These are phyloP conservation scores for Pisolithus sp. DNA, from an alignment of 768 basidiomycete genomes.

Conservation along the genomic window DNA sequence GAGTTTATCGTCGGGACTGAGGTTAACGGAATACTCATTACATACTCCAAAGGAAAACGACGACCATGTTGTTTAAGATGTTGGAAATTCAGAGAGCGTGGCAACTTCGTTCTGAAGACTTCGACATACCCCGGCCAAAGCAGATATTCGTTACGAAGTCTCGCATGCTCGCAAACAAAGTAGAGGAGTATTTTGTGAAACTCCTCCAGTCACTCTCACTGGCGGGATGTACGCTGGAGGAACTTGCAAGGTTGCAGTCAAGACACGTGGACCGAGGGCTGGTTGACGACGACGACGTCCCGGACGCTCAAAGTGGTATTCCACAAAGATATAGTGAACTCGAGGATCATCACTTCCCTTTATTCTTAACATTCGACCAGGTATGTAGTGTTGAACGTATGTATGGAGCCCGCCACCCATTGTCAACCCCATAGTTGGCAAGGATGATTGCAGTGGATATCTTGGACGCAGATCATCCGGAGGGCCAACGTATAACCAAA, in stretches of 20 bases:
- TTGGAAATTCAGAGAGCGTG: conserved; percentile 57
- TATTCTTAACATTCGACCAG: conserved; percentile 62
- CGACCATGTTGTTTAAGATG: conserved; percentile 74
- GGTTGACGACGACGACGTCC: conserved; percentile 33
- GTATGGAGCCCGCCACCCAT: neutral
- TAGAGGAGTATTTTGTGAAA: conserved; percentile 56
- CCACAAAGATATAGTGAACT: conserved; percentile 52
- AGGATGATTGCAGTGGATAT: conserved; percentile 23
- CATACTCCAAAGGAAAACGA: conserved; percentile 60
- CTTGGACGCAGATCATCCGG: conserved; percentile 2
- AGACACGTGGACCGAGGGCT: conserved; percentile 20
- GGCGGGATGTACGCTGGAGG: conserved; percentile 29
- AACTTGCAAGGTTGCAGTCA: conserved; percentile 29
- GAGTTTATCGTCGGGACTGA: neutral
- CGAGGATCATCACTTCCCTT: conserved; percentile 55
- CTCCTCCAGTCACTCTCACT: conserved; percentile 40
- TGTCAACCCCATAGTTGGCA: conserved; percentile 9
- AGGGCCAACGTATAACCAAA: no score
- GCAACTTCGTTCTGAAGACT: conserved; percentile 23
- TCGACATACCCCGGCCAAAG: conserved; percentile 40
- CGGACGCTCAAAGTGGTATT: conserved; percentile 16
- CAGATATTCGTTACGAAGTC: conserved; percentile 75
- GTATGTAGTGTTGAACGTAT: conserved; percentile 27
- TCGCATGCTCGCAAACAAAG: conserved; percentile 54
- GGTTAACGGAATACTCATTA: neutral